phyloP scores from a whole-genome alignment of 306 rosid species.

The Ormosia emarginata region DNA sequence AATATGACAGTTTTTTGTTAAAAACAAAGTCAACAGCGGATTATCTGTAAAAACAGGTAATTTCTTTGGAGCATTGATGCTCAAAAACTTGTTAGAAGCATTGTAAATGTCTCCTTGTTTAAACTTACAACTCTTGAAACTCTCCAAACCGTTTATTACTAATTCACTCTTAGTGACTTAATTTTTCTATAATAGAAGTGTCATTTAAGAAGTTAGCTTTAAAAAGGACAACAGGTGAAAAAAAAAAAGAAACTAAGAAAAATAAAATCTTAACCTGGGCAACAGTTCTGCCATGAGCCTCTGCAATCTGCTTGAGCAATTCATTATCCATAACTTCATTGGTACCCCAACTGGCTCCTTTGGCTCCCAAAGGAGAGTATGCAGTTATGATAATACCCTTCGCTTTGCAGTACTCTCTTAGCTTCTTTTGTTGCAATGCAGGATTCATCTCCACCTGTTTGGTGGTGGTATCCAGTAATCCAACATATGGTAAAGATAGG shows the following conservation, averaged over 20 bases:
- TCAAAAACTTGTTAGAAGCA: too few species aligned
- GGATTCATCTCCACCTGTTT: constrained; percentile 58
- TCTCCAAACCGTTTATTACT: too few species aligned
- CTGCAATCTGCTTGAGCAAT: constrained; percentile 42
- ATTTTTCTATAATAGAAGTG: too few species aligned
- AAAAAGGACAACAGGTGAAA: neutral
- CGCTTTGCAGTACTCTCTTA: constrained; percentile 39
- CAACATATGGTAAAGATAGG: neutral
- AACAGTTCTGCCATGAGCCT: constrained; percentile 24
- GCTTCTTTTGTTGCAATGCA: constrained; percentile 46
- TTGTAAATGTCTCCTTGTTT: too few species aligned
- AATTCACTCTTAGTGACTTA: too few species aligned
- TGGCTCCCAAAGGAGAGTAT: constrained; percentile 53
- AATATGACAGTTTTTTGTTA: too few species aligned
- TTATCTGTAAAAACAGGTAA: too few species aligned
- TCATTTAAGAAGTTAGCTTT: too few species aligned
- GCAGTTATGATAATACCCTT: constrained; percentile 49
- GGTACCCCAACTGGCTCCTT: constrained; percentile 40
- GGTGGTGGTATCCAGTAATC: neutral
- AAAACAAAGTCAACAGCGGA: too few species aligned
- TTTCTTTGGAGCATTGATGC: too few species aligned
- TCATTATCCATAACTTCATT: constrained; percentile 42
- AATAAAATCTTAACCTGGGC: constrained; percentile 36
- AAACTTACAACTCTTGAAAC: too few species aligned
- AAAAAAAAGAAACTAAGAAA: neutral